Conservation (phyloP, 2,329 filamentous ascomycete genomes). For the Monosporascus sp. region DNA sequence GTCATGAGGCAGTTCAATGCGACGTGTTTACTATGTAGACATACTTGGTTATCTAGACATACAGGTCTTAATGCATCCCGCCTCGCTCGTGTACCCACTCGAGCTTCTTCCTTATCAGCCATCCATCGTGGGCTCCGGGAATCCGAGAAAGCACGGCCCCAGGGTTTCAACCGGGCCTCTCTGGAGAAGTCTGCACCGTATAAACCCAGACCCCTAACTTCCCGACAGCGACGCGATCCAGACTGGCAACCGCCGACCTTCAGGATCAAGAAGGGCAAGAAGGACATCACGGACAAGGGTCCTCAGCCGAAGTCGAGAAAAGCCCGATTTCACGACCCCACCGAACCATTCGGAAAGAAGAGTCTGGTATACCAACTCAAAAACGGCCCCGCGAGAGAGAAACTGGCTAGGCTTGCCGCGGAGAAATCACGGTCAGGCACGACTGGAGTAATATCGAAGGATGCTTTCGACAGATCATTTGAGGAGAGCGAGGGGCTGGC, state of each 20-base stretch:
- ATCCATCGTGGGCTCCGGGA: slow-evolving; percentile 61
- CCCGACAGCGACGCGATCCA: slow-evolving; percentile 7
- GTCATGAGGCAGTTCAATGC: slow-evolving; percentile 23
- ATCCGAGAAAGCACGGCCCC: slow-evolving; percentile 29
- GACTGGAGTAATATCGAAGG: slow-evolving; percentile 4
- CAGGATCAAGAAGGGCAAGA: slow-evolving; percentile 43
- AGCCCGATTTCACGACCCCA: slow-evolving; percentile 48
- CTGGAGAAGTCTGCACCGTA: slow-evolving; percentile 22
- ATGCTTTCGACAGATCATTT: not conserved
- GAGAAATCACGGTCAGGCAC: slow-evolving; percentile 9
- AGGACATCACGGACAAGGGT: slow-evolving; percentile 42
- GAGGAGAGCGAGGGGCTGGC: not conserved
- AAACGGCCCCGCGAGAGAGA: slow-evolving; percentile 35
- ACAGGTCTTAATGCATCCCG: slow-evolving; percentile 5
- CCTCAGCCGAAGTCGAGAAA: slow-evolving; percentile 40
- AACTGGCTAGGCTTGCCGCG: slow-evolving; percentile 11
- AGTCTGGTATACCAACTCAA: slow-evolving; percentile 53
- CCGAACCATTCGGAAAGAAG: slow-evolving; percentile 45
- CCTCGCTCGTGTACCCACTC: slow-evolving; percentile 17
- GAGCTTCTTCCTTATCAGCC: slow-evolving; percentile 58
- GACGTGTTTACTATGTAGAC: slow-evolving; percentile 23
- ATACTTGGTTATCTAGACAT: slow-evolving; percentile 11
- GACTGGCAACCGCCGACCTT: slow-evolving; percentile 20
- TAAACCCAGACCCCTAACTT: slow-evolving; percentile 18
- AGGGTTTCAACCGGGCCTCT: slow-evolving; percentile 23